Base-by-base conservation (phyloP, 768 basidiomycete species). In the Guyanaporus albipodus region DNA sequence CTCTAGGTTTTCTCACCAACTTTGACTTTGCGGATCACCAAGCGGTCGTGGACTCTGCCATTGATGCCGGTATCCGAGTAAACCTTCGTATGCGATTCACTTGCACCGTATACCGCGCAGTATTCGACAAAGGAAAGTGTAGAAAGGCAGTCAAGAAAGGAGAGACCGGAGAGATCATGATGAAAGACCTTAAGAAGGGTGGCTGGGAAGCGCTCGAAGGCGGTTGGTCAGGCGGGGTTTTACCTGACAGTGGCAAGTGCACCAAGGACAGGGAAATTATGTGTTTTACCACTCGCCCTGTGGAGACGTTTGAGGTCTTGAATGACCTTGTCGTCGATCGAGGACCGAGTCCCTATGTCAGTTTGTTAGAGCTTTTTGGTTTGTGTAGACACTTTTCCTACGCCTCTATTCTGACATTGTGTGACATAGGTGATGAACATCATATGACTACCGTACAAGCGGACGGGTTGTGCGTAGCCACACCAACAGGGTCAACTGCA, bases 391-490 rank as follows among this genome's bases (percentile, higher is more conserved):
- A 10, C 32, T 42, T 27, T 48, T 27, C 48, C 39, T 26, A 10
- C 21, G 41, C 41, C 31, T 33, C 31, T 50, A 6, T 18, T 17
- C n/a, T 34, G 46, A 44, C 55, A 41, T 40, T 38, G 1, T 26
- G 34, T 37, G n/a, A 6, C 27, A 27, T 10, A 97, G 95, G 93
- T 50, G 96, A 99, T 62, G 95, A 99, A 54, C 91, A 99, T 67
- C 96, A 98, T 71, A 85, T 99, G 79, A 99, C 96, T 2, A 99
- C 96, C 2, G 96, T 98, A 3, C 96, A 98, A 70, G 96, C 94
- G 0, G 96, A 99, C 59, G 96, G 96, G 11, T 72, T 99, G 34
- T 91, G 89, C 24, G 85, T 99, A 14, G 86, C 86, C 19, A 99
- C 96, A 0, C 96, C 96, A 8, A 99, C 96, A 0, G 96, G 96